phyloP scores from a whole-genome alignment of 208 protist genomes.

The Crithidia fasciculata region DNA sequence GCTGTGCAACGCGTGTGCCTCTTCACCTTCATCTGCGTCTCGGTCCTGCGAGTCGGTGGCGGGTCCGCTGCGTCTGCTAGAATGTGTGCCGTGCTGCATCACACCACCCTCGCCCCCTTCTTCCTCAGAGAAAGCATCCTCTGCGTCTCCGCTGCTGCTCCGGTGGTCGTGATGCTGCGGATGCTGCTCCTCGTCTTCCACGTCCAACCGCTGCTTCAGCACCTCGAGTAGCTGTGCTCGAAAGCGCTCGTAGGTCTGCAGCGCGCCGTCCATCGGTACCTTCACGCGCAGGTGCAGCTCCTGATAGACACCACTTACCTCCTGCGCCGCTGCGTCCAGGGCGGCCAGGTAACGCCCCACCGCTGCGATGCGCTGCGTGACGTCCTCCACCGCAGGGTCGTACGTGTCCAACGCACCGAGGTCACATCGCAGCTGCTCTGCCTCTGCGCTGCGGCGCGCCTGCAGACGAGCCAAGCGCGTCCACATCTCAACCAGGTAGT shows the following conservation, averaged over 20 bases:
- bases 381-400: slow-evolving; percentile 47
- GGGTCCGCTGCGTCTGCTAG: too few species aligned
- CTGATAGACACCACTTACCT: slow-evolving; percentile 30
- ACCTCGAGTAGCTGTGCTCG: slow-evolving; percentile 43
- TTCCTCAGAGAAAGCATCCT: background rate
- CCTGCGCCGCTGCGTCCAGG: slow-evolving; percentile 33
- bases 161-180: background rate
- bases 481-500: slow-evolving; percentile 44
- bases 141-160: background rate
- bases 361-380: slow-evolving; percentile 21
- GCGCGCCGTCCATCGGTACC: slow-evolving; percentile 24
- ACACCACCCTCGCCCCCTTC: background rate
- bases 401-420: slow-evolving; percentile 44
- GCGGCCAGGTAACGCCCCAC: slow-evolving; percentile 38
- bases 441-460: slow-evolving; percentile 39
- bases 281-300: slow-evolving; percentile 39
- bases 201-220: slow-evolving; percentile 37
- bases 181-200: slow-evolving; percentile 8
- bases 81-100: background rate
- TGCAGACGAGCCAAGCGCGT: slow-evolving; percentile 44
- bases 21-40: background rate
- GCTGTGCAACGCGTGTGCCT: background rate
- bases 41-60: too few species aligned
- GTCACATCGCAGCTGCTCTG: slow-evolving; percentile 33
- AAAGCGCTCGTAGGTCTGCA: slow-evolving; percentile 34